Percentiles rank a stretch among this genome's conserved stretches.
phyloP scores from a whole-genome alignment of 768 basidiomycete species.

The Russula sp. region DNA sequence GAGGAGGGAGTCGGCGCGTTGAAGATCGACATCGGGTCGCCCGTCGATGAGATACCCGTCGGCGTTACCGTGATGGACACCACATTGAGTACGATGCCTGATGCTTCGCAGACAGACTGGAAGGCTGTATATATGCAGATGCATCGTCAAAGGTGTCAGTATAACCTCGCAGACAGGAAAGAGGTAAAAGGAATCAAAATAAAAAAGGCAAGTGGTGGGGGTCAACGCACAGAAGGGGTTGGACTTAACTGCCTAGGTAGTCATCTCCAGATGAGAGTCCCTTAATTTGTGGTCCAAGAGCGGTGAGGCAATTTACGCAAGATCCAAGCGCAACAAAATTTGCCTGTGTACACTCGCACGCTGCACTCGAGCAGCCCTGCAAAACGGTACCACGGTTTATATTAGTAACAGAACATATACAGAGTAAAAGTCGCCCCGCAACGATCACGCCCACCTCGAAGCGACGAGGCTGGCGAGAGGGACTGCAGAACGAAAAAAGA shows the following conservation, averaged over 20 bases:
- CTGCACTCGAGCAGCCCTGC: background rate
- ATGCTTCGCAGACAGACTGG: background rate
- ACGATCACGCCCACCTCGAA: background rate
- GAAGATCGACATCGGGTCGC: slow-evolving; percentile 1
- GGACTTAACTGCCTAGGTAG: background rate
- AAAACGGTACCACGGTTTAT: background rate
- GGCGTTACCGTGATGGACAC: background rate
- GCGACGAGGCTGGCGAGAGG: background rate
- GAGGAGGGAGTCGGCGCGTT: background rate
- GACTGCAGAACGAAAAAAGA: background rate
- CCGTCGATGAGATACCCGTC: background rate
- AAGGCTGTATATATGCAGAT: background rate
- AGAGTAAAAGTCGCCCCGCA: no score
- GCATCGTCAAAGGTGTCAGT: background rate
- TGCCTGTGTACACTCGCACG: slow-evolving; percentile 6
- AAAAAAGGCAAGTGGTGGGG: background rate
- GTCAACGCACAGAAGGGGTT: background rate
- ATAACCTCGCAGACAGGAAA: background rate
- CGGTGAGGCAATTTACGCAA: slow-evolving; percentile 1
- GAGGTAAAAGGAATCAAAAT: background rate
- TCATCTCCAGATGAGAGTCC: rapidly evolving
- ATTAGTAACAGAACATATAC: background rate
- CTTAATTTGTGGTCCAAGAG: background rate
- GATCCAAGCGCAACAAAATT: background rate
- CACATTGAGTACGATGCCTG: background rate